Conservation (phyloP, 2,329 filamentous ascomycete species). For the Exophiala alcalophila region DNA sequence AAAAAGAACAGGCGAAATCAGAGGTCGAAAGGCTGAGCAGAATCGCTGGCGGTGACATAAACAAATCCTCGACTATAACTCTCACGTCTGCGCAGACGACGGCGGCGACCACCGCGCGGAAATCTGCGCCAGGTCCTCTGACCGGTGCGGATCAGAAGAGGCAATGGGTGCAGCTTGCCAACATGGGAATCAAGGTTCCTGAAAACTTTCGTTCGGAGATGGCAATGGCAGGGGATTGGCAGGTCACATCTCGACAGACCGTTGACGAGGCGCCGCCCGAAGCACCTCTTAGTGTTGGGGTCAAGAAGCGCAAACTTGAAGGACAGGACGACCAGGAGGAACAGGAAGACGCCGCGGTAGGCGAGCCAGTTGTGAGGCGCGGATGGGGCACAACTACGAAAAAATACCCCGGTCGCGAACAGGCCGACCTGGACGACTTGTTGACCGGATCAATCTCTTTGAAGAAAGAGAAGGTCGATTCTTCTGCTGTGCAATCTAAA, state of each 20-base stretch:
- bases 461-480: constrained; percentile 36
- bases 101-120: constrained; percentile 34
- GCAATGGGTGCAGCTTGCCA: constrained; percentile 83
- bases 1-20: constrained; percentile 75
- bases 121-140: constrained; percentile 33
- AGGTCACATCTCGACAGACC: constrained; percentile 57
- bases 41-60: constrained; percentile 52
- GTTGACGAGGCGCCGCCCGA: constrained; percentile 34
- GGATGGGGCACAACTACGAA: constrained; percentile 45
- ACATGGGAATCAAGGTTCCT: constrained; percentile 81
- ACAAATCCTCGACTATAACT: constrained; percentile 35
- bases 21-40: constrained; percentile 86
- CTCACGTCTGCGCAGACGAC: constrained; percentile 31
- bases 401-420: constrained; percentile 40
- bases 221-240: constrained; percentile 88
- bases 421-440: constrained; percentile 42
- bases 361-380: constrained; percentile 38
- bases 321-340: constrained; percentile 43
- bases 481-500: constrained; percentile 7
- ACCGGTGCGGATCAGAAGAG: constrained; percentile 68
- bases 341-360: constrained; percentile 40
- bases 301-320: constrained; percentile 46
- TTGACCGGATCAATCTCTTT: constrained; percentile 41
- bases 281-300: constrained; percentile 42
- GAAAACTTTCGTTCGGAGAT: constrained; percentile 73